Evolutionary conservation across 2,329 filamentous ascomycete species (phyloP), one percentile per base, ranked within the genome.

Genomic region (Fusarium sp.): DNA sequence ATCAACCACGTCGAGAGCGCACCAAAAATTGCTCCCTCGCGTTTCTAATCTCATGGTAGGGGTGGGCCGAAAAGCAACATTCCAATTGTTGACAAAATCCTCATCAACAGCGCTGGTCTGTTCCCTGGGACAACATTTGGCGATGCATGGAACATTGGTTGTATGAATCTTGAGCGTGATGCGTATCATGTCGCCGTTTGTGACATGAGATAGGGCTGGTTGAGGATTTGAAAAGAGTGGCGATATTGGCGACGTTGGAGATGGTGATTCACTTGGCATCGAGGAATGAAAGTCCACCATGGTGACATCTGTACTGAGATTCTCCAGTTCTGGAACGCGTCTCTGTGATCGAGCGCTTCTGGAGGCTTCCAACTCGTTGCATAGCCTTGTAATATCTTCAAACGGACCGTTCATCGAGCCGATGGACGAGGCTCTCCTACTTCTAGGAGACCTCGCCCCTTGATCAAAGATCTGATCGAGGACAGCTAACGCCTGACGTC

Each of bases 101-200:
- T 75, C 52, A 38, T 74, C 72, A 40, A 67, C 65, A 10, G 72
- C 56, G 30, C 72, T 74, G 9, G 8, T 54, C 3, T 27, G 22
- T 20, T 62, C 64, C 22, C 15, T 70, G 43, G 68, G 72, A 20
- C 69, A 59, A 15, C 72, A 74, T 62, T 66, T 74, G n/a, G 61
- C 72, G 35, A 74, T 74, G 6, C 71, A 74, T 1, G 72, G 72
- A 8, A 74, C 72, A 11, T 64, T 45, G 1, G 69, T 67, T 2
- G 71, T 62, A 22, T 54, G 47, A 3, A 71, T 74, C 50, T 59
- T 72, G 32, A 74, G 35, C 47, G 69, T 61, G 43, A 74, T 63
- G 6, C 72, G 72, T 25, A 74, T 74, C 47, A 75, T 72, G 27
- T 75, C 69, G 11, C 65, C 72, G 2, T 74, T 58, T n/a, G 67